Base-by-base conservation (phyloP, 2,329 filamentous ascomycete species). In the Exophiala sideris region DNA sequence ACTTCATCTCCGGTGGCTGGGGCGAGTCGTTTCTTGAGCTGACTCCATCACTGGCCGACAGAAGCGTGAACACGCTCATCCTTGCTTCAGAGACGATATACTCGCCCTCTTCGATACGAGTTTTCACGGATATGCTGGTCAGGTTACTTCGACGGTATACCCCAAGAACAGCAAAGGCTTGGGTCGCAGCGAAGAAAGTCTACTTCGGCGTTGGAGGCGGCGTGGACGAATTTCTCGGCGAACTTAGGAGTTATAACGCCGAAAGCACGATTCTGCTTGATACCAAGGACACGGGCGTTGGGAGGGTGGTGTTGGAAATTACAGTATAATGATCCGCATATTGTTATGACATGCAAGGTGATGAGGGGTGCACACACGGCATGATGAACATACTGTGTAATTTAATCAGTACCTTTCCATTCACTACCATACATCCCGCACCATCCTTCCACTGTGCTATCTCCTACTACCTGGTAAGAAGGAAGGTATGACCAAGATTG, bases 151-250 rank as follows among this genome's bases (percentile, higher is more conserved):
- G 57, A 66, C 72, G 65, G 68, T 32, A 52, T 12, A 14, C 35
- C 1, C 1, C 21, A 5, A 46, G 16, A 64, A 51, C 35, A 3
- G 52, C 67, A 35, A 81, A 76, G 59, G 79, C 80, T 2, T 70
- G 85, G 53, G 72, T 86, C 4, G 83, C 81, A 7, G 83, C 83
- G 2, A 86, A 86, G 69, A 75, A 79, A 59, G 78, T 86, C 38
- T 86, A 86, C 68, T 86, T 86, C 64, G 83, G 83, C 0, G 83
- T 86, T 29, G 83, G 83, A 1, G 83, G 83, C 1, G 83, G 82
- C 29, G 80, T 86, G 8, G 81, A 85, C 68, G 81, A 81, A 34
- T 82, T 86, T 60, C 50, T 73, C 44, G 56, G 60, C 39, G 62
- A 62, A 11, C 57, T 71, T 5, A 45, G 50, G 9, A 47, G 44